Base-by-base conservation (phyloP, 192 early-diverging fungal species). In the Coemansia sp. region DNA sequence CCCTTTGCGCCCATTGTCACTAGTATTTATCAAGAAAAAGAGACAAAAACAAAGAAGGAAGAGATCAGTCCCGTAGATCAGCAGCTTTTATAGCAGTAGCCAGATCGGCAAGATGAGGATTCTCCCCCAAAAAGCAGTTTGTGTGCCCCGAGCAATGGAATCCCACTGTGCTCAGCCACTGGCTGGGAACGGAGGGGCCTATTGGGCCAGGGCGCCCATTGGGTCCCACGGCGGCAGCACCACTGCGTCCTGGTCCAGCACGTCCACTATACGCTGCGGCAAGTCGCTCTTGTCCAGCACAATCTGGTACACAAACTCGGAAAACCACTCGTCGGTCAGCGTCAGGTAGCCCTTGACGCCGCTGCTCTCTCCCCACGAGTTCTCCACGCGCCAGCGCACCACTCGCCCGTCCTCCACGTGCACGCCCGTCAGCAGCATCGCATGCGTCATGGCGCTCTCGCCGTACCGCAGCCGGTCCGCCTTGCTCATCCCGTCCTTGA, bases 291-390 rank as follows among this genome's bases (percentile, higher is more conserved):
- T 89, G 40, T 89, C 83, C 11, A 91, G 61, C 26, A 91, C 89
- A 47, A 91, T 80, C 75, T 88, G 88, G 78, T 91, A 91, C 7
- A 91, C 85, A 78, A 81, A 91, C 68, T 89, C 82, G 26, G 61
- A 67, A 63, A 91, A 91, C 89, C 89, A 91, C 6, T 70, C 70
- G 68, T 91, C 87, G 14, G 81, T 77, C 89, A 91, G 88, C n/a
- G 82, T 79, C 62, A 84, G 74, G 65, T 87, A 91, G 2, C 89
- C 89, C 70, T 85, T 89, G 46, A 85, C 81, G 50, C 89, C 89
- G 9, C 67, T 65, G 53, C 63, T 61, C 40, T 78, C 71, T 43
- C 88, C 85, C 85, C 85, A 85, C 30, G 75, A 79, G 77, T 91
- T 89, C 55, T 91, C 86, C 40, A 89, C 82, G 10, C 87, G 60